Base-by-base conservation (phyloP, 2,329 filamentous ascomycete species). In the Aspergillus pseudotamarii region DNA sequence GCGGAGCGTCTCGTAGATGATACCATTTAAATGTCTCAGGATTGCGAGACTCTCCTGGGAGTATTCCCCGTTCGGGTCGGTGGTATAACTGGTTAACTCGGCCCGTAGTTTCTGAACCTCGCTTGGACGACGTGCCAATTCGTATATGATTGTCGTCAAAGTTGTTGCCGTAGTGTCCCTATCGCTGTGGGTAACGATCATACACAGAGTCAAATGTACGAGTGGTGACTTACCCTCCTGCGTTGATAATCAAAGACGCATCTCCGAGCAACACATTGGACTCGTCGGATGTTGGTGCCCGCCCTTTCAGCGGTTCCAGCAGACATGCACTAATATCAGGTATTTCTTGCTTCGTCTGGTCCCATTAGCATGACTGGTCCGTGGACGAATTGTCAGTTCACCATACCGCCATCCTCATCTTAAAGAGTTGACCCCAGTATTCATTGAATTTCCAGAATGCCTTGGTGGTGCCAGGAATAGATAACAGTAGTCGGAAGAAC, bases 1-100 rank as follows among this genome's bases (percentile, higher is more conserved):
- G 4, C 67, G 57, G 23, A 68, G 43, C 1, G 43, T 59, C 56
- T 69, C 67, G 26, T 69, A 64, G 34, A 69, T 69, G 5, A 67
- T 30, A 1, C 62, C 64, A 21, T 67, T 67, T 8, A 67, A 50
- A 45, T 67, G 66, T 16, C 59, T 54, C 14, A 63, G 56, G n/a
- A 10, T 38, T 5, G 32, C 12, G 11, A 55, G 51, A 19, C 9
- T 38, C 12, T 55, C n/a, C 16, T 60, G 28, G 3, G 36, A 14
- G 4, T 54, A 45, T 26, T 41, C 34, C n/a, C 34, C 34, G 12
- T 60, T 60, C 41, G 19, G 16, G 16, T 32, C 28, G 9, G 48
- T 51, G 19, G 28, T 51, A 12, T 28, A 57, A 21, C 16, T 9
- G 38, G 26, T 19, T 23, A 57, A 30, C 36, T 43, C 36, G 26